Evolutionary conservation across 495 filamentous ascomycete species (phyloP).

Genomic region (Daldinia decipiens): DNA sequence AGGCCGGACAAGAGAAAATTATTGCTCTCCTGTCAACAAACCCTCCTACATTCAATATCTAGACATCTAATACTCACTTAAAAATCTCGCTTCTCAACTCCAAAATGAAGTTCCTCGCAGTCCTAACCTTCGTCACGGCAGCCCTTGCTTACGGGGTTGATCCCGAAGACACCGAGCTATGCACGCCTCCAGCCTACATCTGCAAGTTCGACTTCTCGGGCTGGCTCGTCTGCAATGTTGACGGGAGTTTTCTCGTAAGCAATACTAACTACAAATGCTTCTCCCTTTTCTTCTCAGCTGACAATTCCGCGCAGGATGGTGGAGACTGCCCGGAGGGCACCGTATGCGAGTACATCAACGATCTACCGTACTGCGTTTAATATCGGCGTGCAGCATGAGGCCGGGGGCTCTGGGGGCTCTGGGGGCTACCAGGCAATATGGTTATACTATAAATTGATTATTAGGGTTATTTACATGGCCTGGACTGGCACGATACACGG

Average conservation of each 20-base stretch:
- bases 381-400: background rate
- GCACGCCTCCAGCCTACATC: conserved; percentile 34
- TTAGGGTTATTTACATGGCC: background rate
- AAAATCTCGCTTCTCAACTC: background rate
- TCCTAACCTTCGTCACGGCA: conserved; percentile 23
- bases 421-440: background rate
- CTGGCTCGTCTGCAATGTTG: conserved; percentile 52
- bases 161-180: conserved; percentile 2
- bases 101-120: conserved; percentile 32
- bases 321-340: conserved; percentile 31
- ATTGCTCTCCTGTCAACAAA: background rate
- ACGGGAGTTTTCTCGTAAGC: conserved; percentile 51
- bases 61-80: background rate
- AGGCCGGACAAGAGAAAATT: background rate
- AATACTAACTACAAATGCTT: conserved; percentile 15
- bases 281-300: conserved; percentile 9
- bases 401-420: background rate
- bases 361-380: conserved; percentile 44
- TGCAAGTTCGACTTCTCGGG: conserved; percentile 45
- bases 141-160: conserved; percentile 17
- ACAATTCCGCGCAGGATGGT: conserved; percentile 35
- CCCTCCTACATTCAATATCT: background rate
- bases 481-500: background rate
- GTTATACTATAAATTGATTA: too few relatives aligned
- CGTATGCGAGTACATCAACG: conserved; percentile 41